These are phyloP conservation scores for Penicillium simplicissimum DNA, from an alignment of 495 filamentous ascomycete genomes.

Conservation along the genomic window DNA sequence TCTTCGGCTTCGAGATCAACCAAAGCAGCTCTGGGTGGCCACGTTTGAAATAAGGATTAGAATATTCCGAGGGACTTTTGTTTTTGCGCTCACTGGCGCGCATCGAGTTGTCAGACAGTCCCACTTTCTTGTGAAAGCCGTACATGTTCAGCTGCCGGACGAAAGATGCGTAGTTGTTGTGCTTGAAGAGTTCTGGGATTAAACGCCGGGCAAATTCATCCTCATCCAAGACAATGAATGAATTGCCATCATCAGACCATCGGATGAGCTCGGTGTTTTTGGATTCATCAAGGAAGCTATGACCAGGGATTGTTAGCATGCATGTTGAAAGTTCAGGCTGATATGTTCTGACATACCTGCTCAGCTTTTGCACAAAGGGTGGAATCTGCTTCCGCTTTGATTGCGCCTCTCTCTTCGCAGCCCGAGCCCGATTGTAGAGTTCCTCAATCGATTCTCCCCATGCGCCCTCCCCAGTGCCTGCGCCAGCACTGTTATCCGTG, in stretches of 20 bases:
- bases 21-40: conserved; percentile 92
- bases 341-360: conserved; percentile 66
- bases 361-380: conserved; percentile 97
- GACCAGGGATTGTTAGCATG: background rate
- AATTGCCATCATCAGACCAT: conserved; percentile 95
- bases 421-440: conserved; percentile 70
- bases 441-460: conserved; percentile 69
- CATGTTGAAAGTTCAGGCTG: background rate
- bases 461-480: conserved; percentile 44
- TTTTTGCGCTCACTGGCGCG: conserved; percentile 94
- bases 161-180: conserved; percentile 99
- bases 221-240: conserved; percentile 95
- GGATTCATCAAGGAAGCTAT: conserved; percentile 86
- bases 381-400: conserved; percentile 91
- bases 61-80: conserved; percentile 97
- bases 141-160: conserved; percentile 99
- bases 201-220: conserved; percentile 98
- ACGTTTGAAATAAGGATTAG: conserved; percentile 92
- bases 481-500: conserved; percentile 44
- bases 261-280: conserved; percentile 94
- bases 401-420: conserved; percentile 80
- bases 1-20: conserved; percentile 97
- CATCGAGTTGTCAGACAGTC: conserved; percentile 95
- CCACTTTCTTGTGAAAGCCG: conserved; percentile 98
- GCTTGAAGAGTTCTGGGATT: conserved; percentile 97